These are phyloP conservation scores for Lentinula guzmanii DNA, from an alignment of 768 basidiomycete genomes.

Conservation along the genomic window DNA sequence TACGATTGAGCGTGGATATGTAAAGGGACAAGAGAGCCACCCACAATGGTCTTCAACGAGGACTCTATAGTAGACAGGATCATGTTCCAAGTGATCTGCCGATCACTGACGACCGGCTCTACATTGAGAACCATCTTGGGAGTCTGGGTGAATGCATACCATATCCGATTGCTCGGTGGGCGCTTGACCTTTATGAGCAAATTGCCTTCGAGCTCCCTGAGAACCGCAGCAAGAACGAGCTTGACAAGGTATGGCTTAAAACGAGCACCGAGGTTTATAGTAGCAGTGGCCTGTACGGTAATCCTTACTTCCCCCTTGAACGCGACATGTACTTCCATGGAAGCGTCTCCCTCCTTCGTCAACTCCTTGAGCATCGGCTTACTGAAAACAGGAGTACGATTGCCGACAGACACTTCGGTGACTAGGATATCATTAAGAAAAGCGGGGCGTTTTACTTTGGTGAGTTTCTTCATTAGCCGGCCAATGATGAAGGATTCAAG, in stretches of 20 bases:
- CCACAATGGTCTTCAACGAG: constrained; percentile 82
- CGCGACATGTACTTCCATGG: constrained; percentile 77
- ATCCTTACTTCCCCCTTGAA: constrained; percentile 89
- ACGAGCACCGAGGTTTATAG: constrained; percentile 74
- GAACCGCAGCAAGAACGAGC: constrained; percentile 79
- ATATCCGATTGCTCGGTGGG: constrained; percentile 93
- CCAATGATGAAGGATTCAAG: constrained; percentile 84
- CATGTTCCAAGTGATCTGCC: constrained; percentile 93
- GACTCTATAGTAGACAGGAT: constrained; percentile 87
- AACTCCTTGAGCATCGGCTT: constrained; percentile 99
- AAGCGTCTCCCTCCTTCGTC: constrained; percentile 88
- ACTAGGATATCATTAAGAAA: constrained; percentile 85
- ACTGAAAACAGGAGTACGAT: constrained; percentile 78
- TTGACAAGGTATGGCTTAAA: constrained; percentile 91
- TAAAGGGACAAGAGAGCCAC: constrained; percentile 9
- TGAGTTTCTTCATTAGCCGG: constrained; percentile 88
- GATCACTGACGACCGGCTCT: constrained; percentile 90
- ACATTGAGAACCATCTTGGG: constrained; percentile 87
- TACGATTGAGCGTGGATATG: neutral
- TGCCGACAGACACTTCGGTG: constrained; percentile 85
- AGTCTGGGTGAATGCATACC: constrained; percentile 91
- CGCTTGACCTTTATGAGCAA: constrained; percentile 83
- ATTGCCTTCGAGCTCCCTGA: constrained; percentile 90
- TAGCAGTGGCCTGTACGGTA: constrained; percentile 85
- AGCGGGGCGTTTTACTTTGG: constrained; percentile 83